Evolutionary conservation across 192 early-diverging fungal species (phyloP).

Genomic region (Linnemannia hyalina): DNA sequence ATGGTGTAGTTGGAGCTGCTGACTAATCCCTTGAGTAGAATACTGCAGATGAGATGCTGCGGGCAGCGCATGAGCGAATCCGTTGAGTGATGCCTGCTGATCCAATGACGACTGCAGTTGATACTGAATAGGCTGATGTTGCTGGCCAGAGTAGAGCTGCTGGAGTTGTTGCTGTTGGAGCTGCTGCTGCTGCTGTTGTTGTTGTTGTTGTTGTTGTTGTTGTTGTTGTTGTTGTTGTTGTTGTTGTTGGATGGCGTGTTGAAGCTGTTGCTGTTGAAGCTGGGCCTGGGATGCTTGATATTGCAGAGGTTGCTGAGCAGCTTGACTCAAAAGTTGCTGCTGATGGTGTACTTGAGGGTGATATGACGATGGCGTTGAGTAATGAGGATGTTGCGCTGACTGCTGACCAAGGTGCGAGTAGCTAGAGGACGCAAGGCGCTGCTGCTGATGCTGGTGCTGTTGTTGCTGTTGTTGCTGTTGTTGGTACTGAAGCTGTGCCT

Average conservation of each 20-base stretch:
- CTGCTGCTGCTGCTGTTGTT: slow-evolving; percentile 32
- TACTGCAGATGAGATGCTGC: slow-evolving; percentile 37
- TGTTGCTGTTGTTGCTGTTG: slow-evolving; percentile 37
- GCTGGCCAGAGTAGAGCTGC: slow-evolving; percentile 12
- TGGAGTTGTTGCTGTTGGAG: slow-evolving; percentile 24
- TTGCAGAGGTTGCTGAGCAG: slow-evolving; percentile 23
- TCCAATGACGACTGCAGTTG: slow-evolving; percentile 27
- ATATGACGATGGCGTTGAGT: slow-evolving; percentile 8
- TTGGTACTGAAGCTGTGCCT: slow-evolving; percentile 23
- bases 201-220: slow-evolving; percentile 24
- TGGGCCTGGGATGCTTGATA: slow-evolving; percentile 36
- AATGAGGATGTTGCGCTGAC: slow-evolving; percentile 26
- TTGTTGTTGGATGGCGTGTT: slow-evolving; percentile 14
- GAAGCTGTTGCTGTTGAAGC: slow-evolving; percentile 40
- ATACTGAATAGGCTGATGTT: slow-evolving; percentile 22
- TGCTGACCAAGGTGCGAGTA: slow-evolving; percentile 46
- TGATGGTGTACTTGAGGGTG: slow-evolving; percentile 26
- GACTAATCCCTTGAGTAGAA: slow-evolving; percentile 26
- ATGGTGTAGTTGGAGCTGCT: slow-evolving; percentile 40
- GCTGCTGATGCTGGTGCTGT: slow-evolving; percentile 35
- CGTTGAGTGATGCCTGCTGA: slow-evolving; percentile 26
- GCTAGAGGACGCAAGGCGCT: slow-evolving; percentile 11
- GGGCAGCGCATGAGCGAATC: slow-evolving; percentile 18
- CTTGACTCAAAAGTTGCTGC: slow-evolving; percentile 30
- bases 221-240: slow-evolving; percentile 35